Conservation (phyloP, 768 basidiomycete species). For the Termitomyces sp. region DNA sequence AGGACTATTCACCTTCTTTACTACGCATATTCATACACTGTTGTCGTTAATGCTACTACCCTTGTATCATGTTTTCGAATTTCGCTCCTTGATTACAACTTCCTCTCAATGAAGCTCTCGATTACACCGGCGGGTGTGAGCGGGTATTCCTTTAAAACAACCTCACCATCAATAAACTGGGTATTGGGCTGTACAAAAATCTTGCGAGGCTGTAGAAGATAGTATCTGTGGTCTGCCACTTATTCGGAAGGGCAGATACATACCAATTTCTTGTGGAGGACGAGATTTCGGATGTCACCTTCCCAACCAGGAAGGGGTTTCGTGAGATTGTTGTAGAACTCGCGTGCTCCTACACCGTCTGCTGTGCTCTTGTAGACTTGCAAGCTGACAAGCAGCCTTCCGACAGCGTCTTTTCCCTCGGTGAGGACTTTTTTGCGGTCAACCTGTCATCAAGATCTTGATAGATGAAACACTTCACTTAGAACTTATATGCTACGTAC, state of each 20-base stretch:
- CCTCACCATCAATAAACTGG: constrained; percentile 59
- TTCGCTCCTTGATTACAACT: constrained; percentile 29
- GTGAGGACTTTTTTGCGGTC: constrained; percentile 66
- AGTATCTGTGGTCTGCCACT: neutral
- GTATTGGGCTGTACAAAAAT: constrained; percentile 86
- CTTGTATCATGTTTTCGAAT: neutral
- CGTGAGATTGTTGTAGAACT: constrained; percentile 78
- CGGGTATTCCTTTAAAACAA: constrained; percentile 77
- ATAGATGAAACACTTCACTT: neutral
- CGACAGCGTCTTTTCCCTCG: constrained; percentile 63
- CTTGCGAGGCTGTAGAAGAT: constrained; percentile 64
- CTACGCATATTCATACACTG: constrained; percentile 1
- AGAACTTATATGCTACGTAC: constrained; percentile 34
- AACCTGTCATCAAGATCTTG: constrained; percentile 40
- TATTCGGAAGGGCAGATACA: constrained; percentile 18
- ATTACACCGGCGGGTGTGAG: constrained; percentile 71
- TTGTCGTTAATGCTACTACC: constrained; percentile 8
- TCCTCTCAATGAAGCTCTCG: constrained; percentile 77
- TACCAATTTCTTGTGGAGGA: constrained; percentile 76
- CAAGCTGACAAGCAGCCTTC: constrained; percentile 72
- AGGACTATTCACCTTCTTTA: constrained; percentile 10
- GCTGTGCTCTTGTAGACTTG: constrained; percentile 87
- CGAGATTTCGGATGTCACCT: constrained; percentile 71
- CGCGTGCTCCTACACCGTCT: constrained; percentile 74
- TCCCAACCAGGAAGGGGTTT: constrained; percentile 71